phyloP scores from a whole-genome alignment of 2,329 filamentous ascomycete species.

The Zalaria obscura region DNA sequence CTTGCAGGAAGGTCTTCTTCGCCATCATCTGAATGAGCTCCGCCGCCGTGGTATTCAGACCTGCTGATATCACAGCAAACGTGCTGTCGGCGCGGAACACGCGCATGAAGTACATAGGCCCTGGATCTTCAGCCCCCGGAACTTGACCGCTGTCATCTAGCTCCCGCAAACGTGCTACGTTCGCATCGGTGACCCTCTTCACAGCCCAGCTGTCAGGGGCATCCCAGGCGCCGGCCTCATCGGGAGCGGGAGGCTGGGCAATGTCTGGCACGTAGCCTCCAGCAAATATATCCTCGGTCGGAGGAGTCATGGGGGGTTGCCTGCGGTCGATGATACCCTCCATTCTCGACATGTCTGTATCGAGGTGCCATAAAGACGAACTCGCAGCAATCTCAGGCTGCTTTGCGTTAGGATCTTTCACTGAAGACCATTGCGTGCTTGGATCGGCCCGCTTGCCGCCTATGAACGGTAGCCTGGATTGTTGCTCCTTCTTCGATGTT shows the following conservation, averaged over 20 bases:
- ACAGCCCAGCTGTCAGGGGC: slow-evolving; percentile 96
- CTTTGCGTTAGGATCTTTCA: slow-evolving; percentile 28
- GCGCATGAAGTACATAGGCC: slow-evolving; percentile 74
- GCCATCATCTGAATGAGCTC: slow-evolving; percentile 84
- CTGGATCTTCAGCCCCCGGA: slow-evolving; percentile 55
- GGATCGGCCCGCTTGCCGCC: slow-evolving; percentile 29
- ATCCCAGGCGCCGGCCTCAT: slow-evolving; percentile 55
- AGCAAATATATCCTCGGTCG: slow-evolving; percentile 30
- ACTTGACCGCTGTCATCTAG: slow-evolving; percentile 54
- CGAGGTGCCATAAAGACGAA: slow-evolving; percentile 55
- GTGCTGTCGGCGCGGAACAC: slow-evolving; percentile 90
- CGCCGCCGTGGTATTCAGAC: slow-evolving; percentile 67
- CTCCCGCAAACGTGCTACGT: slow-evolving; percentile 41
- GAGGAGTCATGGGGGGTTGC: slow-evolving; percentile 52
- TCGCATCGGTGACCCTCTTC: slow-evolving; percentile 54
- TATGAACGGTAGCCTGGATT: slow-evolving; percentile 40
- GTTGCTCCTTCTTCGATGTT: slow-evolving; percentile 14
- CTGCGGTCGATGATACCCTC: slow-evolving; percentile 61
- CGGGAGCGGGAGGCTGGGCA: slow-evolving; percentile 10
- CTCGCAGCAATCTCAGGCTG: slow-evolving; percentile 20
- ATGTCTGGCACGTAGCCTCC: slow-evolving; percentile 24
- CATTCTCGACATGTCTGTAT: slow-evolving; percentile 83
- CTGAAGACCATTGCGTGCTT: slow-evolving; percentile 22
- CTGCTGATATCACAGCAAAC: slow-evolving; percentile 80
- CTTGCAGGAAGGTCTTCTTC: slow-evolving; percentile 86